A percentile compares a stretch with the other conserved stretches of the same genome.
Conservation (phyloP, 2,329 filamentous ascomycete species). For the Neurospora sp. region DNA sequence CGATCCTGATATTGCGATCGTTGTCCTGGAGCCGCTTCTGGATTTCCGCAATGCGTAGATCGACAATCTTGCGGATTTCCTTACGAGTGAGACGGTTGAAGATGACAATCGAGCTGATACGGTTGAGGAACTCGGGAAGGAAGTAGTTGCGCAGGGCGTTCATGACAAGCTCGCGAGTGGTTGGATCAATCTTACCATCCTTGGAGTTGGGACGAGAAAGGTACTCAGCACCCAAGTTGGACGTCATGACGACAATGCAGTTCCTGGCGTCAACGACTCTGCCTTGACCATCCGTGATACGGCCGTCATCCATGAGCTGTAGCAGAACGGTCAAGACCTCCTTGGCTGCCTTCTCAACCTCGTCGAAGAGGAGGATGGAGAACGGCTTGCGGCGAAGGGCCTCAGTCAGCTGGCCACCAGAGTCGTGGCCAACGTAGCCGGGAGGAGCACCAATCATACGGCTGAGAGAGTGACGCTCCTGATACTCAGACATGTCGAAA, state of each 20-base stretch:
- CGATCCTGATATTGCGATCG: conserved; percentile 73
- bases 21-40: conserved; percentile 85
- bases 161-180: conserved; percentile 85
- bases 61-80: conserved; percentile 94
- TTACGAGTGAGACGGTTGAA: conserved; percentile 89
- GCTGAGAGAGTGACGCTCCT: conserved; percentile 89
- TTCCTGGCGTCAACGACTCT: conserved; percentile 91
- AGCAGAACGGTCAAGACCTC: conserved; percentile 92
- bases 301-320: conserved; percentile 99
- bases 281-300: conserved; percentile 96
- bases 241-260: conserved; percentile 99
- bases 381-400: conserved; percentile 89
- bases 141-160: conserved; percentile 88
- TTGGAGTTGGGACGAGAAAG: conserved; percentile 69
- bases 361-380: conserved; percentile 95
- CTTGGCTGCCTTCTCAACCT: conserved; percentile 97
- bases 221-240: conserved; percentile 90
- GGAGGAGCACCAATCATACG: conserved; percentile 97
- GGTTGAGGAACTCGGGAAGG: conserved; percentile 96
- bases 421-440: conserved; percentile 93
- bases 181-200: conserved; percentile 77
- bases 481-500: conserved; percentile 99
- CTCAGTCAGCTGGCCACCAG: conserved; percentile 92
- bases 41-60: conserved; percentile 77
- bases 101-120: conserved; percentile 91